Conservation (phyloP, 1,284 basidiomycete species). For the Cryptococcus hybrid region DNA sequence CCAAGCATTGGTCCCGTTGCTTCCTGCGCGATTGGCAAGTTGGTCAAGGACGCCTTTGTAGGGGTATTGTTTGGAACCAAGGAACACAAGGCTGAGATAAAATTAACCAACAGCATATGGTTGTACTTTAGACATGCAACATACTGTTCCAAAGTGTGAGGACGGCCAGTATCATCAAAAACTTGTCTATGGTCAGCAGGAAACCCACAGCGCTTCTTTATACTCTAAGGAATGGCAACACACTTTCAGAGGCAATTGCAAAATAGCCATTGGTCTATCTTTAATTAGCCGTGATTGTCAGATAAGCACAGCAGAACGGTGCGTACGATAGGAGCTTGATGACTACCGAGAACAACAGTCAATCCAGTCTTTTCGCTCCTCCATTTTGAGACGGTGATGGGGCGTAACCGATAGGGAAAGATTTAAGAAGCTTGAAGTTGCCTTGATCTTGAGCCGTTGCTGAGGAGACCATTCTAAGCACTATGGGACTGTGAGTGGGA, state of each 20-base stretch:
- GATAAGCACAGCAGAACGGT: slow-evolving; percentile 5
- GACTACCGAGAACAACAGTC: slow-evolving; percentile 59
- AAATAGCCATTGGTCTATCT: slow-evolving; percentile 87
- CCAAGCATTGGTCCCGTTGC: slow-evolving; percentile 78
- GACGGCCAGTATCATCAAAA: slow-evolving; percentile 88
- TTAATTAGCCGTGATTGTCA: slow-evolving; percentile 1
- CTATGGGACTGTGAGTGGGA: neutral
- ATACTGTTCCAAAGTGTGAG: slow-evolving; percentile 85
- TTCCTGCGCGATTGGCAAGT: slow-evolving; percentile 95
- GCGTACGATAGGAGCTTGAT: slow-evolving; percentile 56
- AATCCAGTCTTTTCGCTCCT: slow-evolving; percentile 50
- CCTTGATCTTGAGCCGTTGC: slow-evolving; percentile 29
- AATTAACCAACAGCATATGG: neutral
- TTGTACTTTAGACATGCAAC: neutral
- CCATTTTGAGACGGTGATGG: slow-evolving; percentile 48
- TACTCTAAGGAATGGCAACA: slow-evolving; percentile 24
- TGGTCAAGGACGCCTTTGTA: slow-evolving; percentile 97
- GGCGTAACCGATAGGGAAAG: slow-evolving; percentile 45
- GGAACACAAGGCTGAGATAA: slow-evolving; percentile 73
- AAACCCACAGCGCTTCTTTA: neutral
- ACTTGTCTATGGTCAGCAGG: slow-evolving; percentile 53
- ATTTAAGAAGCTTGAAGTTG: slow-evolving; percentile 44
- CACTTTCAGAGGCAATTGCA: slow-evolving; percentile 88
- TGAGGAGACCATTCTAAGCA: slow-evolving; percentile 9
- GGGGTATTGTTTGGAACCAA: slow-evolving; percentile 91